These are phyloP conservation scores for Nicotiana knightiana DNA, from an alignment of 257 asterid genomes.

Conservation along the genomic window DNA sequence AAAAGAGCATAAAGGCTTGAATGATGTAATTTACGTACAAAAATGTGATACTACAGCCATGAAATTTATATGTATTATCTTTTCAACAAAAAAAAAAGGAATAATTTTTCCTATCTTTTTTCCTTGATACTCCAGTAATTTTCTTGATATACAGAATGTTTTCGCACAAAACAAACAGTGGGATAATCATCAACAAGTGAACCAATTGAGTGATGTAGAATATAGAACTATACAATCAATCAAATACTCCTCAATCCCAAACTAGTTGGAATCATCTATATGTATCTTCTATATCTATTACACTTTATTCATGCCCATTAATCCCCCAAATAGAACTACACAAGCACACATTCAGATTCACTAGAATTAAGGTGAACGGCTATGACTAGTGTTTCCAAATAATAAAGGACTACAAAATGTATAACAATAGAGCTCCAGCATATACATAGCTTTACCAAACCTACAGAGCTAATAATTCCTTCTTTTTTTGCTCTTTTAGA, in stretches of 20 bases:
- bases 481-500: not conserved
- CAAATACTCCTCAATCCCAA: not conserved
- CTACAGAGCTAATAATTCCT: not conserved
- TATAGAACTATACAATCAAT: not conserved
- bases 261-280: not conserved
- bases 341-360: not conserved
- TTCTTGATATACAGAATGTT: not conserved
- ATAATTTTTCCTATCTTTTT: not conserved
- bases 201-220: not conserved
- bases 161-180: not conserved
- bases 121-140: not conserved
- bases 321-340: not conserved
- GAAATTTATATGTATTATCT: not conserved
- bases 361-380: not conserved
- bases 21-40: not conserved
- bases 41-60: not conserved
- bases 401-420: not conserved
- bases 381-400: not conserved
- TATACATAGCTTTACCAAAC: not conserved
- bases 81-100: not conserved
- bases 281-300: not conserved
- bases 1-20: slow-evolving; percentile 3
- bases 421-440: not conserved
- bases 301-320: not conserved
- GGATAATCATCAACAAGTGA: not conserved